A percentile compares a stretch with the other conserved stretches of the same genome.
These are phyloP conservation scores for Ogataea pignaliae DNA, from an alignment of 805 yeast genomes.

Conservation along the genomic window DNA sequence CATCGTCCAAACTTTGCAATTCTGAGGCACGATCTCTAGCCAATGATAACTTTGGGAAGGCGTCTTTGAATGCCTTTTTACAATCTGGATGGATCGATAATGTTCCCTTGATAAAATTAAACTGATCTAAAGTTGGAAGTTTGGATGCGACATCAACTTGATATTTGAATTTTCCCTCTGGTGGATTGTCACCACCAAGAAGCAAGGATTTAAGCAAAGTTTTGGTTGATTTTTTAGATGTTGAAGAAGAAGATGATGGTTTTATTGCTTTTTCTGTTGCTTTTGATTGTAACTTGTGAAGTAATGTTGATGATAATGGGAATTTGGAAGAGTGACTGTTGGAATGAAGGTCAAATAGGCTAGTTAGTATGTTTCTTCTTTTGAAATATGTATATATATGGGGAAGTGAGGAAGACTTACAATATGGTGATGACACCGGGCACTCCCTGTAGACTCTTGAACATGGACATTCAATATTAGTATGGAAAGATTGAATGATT, in stretches of 20 bases:
- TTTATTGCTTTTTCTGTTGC: constrained; percentile 2
- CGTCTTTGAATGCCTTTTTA: constrained; percentile 23
- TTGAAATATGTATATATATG: no score
- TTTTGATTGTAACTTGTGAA: constrained; percentile 10
- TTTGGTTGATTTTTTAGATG: background rate
- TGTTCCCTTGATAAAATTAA: constrained; percentile 23
- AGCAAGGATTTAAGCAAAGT: background rate
- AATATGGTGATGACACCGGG: constrained; percentile 46
- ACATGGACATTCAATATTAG: constrained; percentile 39
- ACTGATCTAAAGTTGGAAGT: constrained; percentile 31
- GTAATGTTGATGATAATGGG: constrained; percentile 14
- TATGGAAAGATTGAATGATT: background rate
- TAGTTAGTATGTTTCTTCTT: no score
- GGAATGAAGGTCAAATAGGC: no score
- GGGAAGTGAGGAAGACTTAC: constrained; percentile 14
- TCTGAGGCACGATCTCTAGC: constrained; percentile 16
- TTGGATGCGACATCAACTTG: constrained; percentile 19
- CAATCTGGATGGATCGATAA: constrained; percentile 26
- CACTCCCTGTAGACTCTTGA: constrained; percentile 39
- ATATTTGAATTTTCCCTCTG: constrained; percentile 19
- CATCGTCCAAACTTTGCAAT: constrained; percentile 12
- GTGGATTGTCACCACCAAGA: background rate
- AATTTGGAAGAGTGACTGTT: constrained; percentile 26
- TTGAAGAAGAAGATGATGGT: background rate
- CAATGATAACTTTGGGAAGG: constrained; percentile 25